phyloP scores from a whole-genome alignment of 805 yeast genomes.

The Ogataea kodamae region DNA sequence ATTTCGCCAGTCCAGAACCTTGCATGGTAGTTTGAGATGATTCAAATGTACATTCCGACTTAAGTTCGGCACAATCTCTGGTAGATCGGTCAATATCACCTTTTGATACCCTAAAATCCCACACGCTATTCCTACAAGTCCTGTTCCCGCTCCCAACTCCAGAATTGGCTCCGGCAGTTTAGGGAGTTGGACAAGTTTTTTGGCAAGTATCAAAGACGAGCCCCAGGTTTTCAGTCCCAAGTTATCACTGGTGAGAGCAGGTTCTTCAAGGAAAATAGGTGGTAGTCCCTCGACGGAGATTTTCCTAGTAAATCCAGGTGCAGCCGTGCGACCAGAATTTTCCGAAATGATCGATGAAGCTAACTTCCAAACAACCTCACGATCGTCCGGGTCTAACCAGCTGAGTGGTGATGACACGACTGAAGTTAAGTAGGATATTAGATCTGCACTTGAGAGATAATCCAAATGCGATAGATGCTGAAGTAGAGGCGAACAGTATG shows the following conservation, averaged over 20 bases:
- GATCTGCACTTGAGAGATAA: conserved; percentile 23
- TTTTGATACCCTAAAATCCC: conserved; percentile 45
- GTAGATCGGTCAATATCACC: conserved; percentile 68
- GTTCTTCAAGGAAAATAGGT: conserved; percentile 58
- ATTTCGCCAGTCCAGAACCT: conserved; percentile 74
- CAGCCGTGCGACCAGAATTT: conserved; percentile 80
- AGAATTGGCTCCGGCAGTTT: conserved; percentile 38
- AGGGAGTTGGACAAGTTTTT: conserved; percentile 36
- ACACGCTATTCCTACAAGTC: conserved; percentile 76
- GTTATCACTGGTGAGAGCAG: conserved; percentile 81
- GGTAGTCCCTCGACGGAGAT: conserved; percentile 41
- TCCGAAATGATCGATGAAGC: conserved; percentile 72
- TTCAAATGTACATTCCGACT: conserved; percentile 57
- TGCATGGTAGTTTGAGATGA: conserved; percentile 28
- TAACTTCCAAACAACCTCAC: conserved; percentile 43
- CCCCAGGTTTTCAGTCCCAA: conserved; percentile 97
- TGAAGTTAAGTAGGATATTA: conserved; percentile 47
- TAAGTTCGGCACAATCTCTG: conserved; percentile 71
- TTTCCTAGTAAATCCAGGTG: conserved; percentile 63
- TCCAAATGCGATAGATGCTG: conserved; percentile 11
- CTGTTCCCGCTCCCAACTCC: conserved; percentile 96
- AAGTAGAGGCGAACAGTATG: conserved; percentile 34
- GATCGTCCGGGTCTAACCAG: conserved; percentile 40
- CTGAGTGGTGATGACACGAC: conserved; percentile 46
- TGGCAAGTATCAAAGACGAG: conserved; percentile 68